phyloP scores from a whole-genome alignment of 2,329 filamentous ascomycete genomes.

The Venturia asperata region DNA sequence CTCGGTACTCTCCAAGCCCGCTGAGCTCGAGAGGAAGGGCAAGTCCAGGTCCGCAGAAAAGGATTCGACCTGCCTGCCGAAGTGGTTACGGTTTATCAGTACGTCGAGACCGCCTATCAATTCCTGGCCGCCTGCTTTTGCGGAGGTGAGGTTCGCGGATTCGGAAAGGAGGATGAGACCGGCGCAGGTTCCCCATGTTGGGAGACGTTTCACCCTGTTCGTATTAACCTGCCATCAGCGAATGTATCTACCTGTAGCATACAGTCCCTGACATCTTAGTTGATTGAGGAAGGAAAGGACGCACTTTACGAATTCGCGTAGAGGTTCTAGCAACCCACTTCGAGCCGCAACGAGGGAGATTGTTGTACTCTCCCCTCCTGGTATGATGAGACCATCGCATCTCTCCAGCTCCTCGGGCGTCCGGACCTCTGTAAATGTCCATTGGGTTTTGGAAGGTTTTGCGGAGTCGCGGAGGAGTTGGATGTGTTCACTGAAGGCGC shows the following conservation, averaged over 20 bases:
- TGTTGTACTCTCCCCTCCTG: slow-evolving; percentile 90
- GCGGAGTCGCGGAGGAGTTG: slow-evolving; percentile 65
- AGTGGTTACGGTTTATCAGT: slow-evolving; percentile 87
- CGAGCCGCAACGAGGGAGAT: slow-evolving; percentile 82
- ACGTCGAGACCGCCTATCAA: slow-evolving; percentile 89
- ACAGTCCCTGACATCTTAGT: not conserved
- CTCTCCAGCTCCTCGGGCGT: slow-evolving; percentile 60
- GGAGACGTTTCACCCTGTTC: slow-evolving; percentile 62
- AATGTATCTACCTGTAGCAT: slow-evolving; percentile 17
- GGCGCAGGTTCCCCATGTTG: slow-evolving; percentile 93
- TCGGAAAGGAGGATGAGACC: slow-evolving; percentile 87
- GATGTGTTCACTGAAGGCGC: slow-evolving; percentile 86
- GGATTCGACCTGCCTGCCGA: slow-evolving; percentile 86
- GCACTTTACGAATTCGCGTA: slow-evolving; percentile 86
- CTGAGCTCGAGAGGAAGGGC: slow-evolving; percentile 52
- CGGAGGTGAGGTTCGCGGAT: slow-evolving; percentile 65
- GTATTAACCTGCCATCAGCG: slow-evolving; percentile 16
- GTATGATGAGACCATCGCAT: slow-evolving; percentile 82
- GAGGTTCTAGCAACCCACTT: slow-evolving; percentile 71
- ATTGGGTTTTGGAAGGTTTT: slow-evolving; percentile 31
- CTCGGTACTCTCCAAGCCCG: slow-evolving; percentile 23
- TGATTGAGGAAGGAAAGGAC: slow-evolving; percentile 26
- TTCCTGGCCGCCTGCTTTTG: slow-evolving; percentile 82
- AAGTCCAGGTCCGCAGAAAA: slow-evolving; percentile 72
- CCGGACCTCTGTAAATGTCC: slow-evolving; percentile 71